Base-by-base conservation (phyloP, 108 stramenopile species). In the Discostella pseudostelligera region DNA sequence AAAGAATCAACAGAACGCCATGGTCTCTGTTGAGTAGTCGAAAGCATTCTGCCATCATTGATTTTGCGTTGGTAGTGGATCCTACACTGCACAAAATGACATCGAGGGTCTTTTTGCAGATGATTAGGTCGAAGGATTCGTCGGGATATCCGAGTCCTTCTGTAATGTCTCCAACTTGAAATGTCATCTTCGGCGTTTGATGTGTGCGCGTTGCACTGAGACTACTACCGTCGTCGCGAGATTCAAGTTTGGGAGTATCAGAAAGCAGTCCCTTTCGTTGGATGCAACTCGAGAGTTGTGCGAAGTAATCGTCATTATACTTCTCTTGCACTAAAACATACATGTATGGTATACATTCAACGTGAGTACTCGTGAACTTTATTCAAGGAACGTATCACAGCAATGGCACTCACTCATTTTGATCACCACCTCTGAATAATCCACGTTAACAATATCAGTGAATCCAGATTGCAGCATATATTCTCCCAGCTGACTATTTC, bases 61-160 rank as follows among this genome's bases (percentile, higher is more conserved):
- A 45, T 2, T 70, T 61, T 6, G 78, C 81, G 47, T 65, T 58
- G 9, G 65, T 22, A 9, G 75, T 58, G 5, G 85, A 85, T 43
- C 82, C 82, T 5, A 70, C 69, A 36, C 78, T 49, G 44, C 85
- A 87, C 9, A 93, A 69, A 25, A 93, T 70, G 4, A 87, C 78
- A 70, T 93, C 92, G 56, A 93, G 77, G 0, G 86, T 84, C 55
- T 81, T 89, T 78, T 93, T 93, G 71, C 84, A 86, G 40, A 93
- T 73, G 48, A 93, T 83, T 60, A 93, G 72, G 40, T 93, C 92
- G 58, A 93, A 88, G 0, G 87, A 83, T 37, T 78, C 81, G 50
- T 87, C 83, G 2, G 62, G 60, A 53, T 88, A 82, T 10, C 83
- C 61, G 19, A 93, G 56, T n/a, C 74, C 80, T 42, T 88, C 45